Evolutionary conservation across 1,284 basidiomycete genomes (phyloP).

Genomic region (Moesziomyces antarcticus): DNA sequence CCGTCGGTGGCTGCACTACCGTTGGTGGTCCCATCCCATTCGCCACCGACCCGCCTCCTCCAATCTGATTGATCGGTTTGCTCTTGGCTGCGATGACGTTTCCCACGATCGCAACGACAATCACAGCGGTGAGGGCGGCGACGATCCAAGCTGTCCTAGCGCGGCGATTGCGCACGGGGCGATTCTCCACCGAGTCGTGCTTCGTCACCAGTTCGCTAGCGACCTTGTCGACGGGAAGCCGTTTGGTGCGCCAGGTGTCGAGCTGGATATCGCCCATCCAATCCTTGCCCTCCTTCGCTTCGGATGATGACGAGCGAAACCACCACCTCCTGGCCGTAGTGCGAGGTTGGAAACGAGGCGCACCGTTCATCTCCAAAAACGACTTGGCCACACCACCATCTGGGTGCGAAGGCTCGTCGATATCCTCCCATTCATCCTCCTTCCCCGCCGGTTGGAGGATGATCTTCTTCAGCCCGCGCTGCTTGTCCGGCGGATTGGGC

Average conservation of each 20-base stretch:
- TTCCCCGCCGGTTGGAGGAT: not conserved
- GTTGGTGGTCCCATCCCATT: no score
- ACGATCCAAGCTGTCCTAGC: no score
- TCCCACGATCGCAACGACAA: conserved; percentile 3
- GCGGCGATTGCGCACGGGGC: not conserved
- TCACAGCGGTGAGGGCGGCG: not conserved
- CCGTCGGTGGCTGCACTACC: no score
- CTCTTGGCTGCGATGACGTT: conserved; percentile 16
- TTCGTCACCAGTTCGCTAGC: conserved; percentile 21
- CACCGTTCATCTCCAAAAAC: conserved; percentile 28
- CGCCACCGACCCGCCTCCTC: no score
- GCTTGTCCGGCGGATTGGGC: not conserved
- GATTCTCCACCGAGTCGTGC: conserved; percentile 19
- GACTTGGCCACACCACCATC: no score
- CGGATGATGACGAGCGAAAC: not conserved
- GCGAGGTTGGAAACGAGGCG: conserved; percentile 13
- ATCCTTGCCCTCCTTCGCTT: not conserved
- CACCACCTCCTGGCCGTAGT: not conserved
- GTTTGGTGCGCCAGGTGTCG: conserved; percentile 9
- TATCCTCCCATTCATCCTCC: conserved; percentile 40
- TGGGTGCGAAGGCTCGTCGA: conserved; percentile 5
- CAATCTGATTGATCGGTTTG: no score
- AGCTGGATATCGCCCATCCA: conserved; percentile 1
- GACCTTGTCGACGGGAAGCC: not conserved
- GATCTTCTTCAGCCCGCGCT: conserved; percentile 11